A percentile compares a stretch with the other conserved stretches of the same genome.
Evolutionary conservation across 2,329 filamentous ascomycete species (phyloP).

Genomic region (Arthroderma uncinatum): DNA sequence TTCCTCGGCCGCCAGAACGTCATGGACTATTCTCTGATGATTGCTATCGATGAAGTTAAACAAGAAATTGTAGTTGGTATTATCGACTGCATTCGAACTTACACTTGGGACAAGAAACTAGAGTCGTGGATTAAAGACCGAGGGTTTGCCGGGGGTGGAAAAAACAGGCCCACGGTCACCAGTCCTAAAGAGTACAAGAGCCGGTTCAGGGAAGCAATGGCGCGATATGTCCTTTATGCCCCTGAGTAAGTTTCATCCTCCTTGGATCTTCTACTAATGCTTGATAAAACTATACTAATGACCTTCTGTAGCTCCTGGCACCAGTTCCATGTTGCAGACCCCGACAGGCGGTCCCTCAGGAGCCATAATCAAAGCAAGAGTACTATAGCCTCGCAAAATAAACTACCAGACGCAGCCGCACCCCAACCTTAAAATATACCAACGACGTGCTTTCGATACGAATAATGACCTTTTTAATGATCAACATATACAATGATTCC

Average conservation of each 20-base stretch:
- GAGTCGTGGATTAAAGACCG: slow-evolving; percentile 99
- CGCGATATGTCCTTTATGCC: slow-evolving; percentile 55
- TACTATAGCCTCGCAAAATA: neutral
- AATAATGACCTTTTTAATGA: neutral
- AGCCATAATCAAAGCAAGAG: neutral
- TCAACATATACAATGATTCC: neutral
- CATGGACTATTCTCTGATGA: slow-evolving; percentile 99
- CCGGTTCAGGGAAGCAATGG: slow-evolving; percentile 92
- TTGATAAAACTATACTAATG: too few relatives aligned
- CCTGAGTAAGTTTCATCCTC: slow-evolving; percentile 31
- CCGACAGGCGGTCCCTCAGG: slow-evolving; percentile 4
- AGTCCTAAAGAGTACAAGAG: slow-evolving; percentile 97
- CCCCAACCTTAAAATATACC: neutral
- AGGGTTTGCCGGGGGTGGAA: slow-evolving; percentile 68
- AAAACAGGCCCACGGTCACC: slow-evolving; percentile 82
- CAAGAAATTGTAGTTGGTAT: slow-evolving; percentile 95
- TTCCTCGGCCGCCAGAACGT: slow-evolving; percentile 92
- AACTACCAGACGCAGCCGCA: neutral
- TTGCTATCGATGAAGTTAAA: slow-evolving; percentile 80
- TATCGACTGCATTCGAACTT: slow-evolving; percentile 95
- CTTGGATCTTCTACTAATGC: neutral
- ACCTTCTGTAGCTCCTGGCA: slow-evolving; percentile 14
- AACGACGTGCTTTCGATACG: too few relatives aligned
- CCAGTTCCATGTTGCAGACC: slow-evolving; percentile 12
- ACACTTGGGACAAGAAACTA: slow-evolving; percentile 99